Evolutionary conservation across 164 flowering plant species (phyloP).

Genomic region (Cinnamomum micranthum): DNA sequence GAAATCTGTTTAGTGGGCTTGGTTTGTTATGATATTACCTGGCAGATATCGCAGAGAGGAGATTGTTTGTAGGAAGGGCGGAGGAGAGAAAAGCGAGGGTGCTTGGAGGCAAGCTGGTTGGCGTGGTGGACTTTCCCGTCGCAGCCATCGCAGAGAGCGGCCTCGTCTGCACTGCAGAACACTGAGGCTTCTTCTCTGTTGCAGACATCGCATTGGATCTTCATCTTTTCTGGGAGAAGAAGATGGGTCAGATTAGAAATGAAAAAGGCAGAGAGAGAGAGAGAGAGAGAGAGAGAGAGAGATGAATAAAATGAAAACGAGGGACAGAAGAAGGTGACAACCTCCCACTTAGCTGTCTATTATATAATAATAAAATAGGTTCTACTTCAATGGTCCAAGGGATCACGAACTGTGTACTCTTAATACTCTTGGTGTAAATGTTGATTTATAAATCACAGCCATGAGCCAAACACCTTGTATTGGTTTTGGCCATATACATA

Average conservation of each 20-base stretch:
- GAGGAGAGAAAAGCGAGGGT: slow-evolving; percentile 33
- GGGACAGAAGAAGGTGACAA: no score
- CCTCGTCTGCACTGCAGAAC: slow-evolving; percentile 37
- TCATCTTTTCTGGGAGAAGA: slow-evolving; percentile 17
- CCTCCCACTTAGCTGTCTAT: no score
- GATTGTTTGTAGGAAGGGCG: slow-evolving; percentile 14
- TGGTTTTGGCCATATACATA: no score
- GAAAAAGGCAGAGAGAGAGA: background rate
- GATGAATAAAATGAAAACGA: no score
- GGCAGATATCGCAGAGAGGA: slow-evolving; percentile 35
- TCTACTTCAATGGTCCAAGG: no score
- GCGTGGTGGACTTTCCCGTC: slow-evolving; percentile 31
- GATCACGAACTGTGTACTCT: no score
- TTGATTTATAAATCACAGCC: no score
- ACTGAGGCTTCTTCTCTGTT: slow-evolving; percentile 25
- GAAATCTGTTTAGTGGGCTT: no score
- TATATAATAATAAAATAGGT: no score
- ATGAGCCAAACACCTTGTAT: no score
- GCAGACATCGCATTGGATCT: slow-evolving; percentile 38
- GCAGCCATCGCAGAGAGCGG: slow-evolving; percentile 31
- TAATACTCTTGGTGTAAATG: no score
- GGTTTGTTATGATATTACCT: slow-evolving; percentile 14
- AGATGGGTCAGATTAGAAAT: background rate
- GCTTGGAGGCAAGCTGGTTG: slow-evolving; percentile 36
- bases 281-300: background rate